phyloP scores from a whole-genome alignment of 495 filamentous ascomycete genomes.

The Neurospora sp. region DNA sequence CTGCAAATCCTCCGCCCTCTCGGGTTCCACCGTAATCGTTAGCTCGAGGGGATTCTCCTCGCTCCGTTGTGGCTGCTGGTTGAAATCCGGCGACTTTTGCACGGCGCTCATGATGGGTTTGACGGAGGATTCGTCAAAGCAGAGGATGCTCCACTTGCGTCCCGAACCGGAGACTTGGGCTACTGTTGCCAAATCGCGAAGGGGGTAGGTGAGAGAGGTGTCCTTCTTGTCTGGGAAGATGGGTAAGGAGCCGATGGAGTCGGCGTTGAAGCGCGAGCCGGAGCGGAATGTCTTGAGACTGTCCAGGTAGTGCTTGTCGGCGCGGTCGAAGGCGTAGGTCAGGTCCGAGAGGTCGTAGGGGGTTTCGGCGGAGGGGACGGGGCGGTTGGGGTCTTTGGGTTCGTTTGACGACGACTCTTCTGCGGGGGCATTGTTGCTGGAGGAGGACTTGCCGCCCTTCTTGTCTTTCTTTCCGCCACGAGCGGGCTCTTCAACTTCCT shows the following conservation, averaged over 20 bases:
- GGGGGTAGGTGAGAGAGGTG: conserved; percentile 32
- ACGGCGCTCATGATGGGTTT: conserved; percentile 67
- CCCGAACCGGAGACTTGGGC: conserved; percentile 62
- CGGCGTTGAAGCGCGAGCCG: conserved; percentile 59
- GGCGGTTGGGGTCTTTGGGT: conserved; percentile 8
- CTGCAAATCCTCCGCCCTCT: conserved; percentile 53
- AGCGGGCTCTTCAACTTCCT: not conserved
- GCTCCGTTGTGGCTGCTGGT: conserved; percentile 63
- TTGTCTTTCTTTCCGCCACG: not conserved
- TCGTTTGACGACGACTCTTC: not conserved
- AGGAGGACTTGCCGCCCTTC: not conserved
- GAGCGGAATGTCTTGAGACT: conserved; percentile 51
- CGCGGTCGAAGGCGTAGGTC: conserved; percentile 45
- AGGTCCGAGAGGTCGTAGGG: conserved; percentile 62
- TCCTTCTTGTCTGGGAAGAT: conserved; percentile 48
- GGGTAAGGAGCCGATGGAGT: conserved; percentile 52
- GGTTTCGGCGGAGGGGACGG: conserved; percentile 33
- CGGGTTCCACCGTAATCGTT: conserved; percentile 56
- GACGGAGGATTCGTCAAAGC: conserved; percentile 45
- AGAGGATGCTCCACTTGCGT: conserved; percentile 55
- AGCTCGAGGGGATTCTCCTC: conserved; percentile 61
- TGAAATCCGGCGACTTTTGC: conserved; percentile 49
- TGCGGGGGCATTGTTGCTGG: not conserved
- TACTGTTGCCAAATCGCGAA: conserved; percentile 69
- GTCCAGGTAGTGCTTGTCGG: conserved; percentile 47